These are phyloP conservation scores for Ampelocalamus luodianensis DNA, from an alignment of 176 grass and related monocot species.

Conservation along the genomic window DNA sequence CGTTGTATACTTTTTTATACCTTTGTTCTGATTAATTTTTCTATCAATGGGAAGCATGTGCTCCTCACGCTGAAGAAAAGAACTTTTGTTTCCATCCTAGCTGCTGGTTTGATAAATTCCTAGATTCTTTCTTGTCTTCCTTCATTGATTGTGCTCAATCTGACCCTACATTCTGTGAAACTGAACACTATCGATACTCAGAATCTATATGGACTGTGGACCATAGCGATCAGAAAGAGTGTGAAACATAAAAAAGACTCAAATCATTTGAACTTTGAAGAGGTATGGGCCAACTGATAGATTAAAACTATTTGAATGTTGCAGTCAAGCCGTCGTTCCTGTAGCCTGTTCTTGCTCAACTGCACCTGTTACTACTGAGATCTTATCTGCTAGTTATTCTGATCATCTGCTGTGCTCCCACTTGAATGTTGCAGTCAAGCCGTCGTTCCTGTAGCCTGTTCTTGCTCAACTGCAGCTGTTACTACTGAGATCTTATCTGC, in stretches of 20 bases:
- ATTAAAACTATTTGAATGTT: not conserved
- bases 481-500: not conserved
- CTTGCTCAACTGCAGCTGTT: not conserved
- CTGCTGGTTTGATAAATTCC: not conserved
- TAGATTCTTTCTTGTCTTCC: not conserved
- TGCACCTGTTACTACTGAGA: not conserved
- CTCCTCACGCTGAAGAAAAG: not conserved
- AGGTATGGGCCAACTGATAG: not conserved
- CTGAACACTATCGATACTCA: not conserved
- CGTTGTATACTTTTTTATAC: not conserved
- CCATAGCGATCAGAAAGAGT: conserved; percentile 5
- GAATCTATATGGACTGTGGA: not conserved
- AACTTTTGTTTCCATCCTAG: not conserved
- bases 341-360: conserved; percentile 21
- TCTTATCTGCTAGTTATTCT: not conserved
- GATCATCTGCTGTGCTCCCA: not conserved
- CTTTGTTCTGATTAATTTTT: not conserved
- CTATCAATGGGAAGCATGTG: not conserved
- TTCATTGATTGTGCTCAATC: not conserved
- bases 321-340: not conserved
- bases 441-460: not conserved
- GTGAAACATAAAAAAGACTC: not conserved
- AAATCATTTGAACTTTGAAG: conserved; percentile 1
- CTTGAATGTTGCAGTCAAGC: not conserved
- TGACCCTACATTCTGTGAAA: not conserved